phyloP scores from a whole-genome alignment of 768 basidiomycete genomes.

The Suillus americanus region DNA sequence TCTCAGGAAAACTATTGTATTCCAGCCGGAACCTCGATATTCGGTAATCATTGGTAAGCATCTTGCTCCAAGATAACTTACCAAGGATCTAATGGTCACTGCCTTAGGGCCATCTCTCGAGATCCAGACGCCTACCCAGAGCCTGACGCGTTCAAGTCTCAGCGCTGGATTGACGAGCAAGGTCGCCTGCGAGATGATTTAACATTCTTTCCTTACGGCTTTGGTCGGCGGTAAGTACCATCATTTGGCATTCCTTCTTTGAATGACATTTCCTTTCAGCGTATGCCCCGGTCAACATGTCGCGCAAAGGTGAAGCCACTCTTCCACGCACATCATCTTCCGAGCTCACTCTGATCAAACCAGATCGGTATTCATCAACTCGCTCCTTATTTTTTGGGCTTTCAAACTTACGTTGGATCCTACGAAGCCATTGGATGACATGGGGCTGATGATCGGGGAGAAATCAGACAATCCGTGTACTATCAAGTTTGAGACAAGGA shows the following conservation, averaged over 20 bases:
- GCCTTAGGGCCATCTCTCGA: neutral
- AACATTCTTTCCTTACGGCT: neutral
- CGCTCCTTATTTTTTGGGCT: neutral
- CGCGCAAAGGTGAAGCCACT: neutral
- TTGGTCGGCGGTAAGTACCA: neutral
- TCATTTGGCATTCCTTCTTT: neutral
- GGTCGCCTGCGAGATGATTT: neutral
- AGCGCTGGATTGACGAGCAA: neutral
- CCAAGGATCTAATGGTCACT: neutral
- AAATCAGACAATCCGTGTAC: neutral
- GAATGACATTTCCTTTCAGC: neutral
- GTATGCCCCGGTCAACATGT: neutral
- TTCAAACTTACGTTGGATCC: neutral
- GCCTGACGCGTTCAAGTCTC: neutral
- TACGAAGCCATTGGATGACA: neutral
- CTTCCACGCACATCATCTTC: neutral
- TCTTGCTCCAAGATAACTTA: neutral
- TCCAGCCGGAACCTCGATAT: neutral
- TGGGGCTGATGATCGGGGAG: neutral
- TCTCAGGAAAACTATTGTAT: neutral
- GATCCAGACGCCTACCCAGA: neutral
- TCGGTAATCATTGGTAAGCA: neutral
- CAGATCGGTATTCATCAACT: neutral
- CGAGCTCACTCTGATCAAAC: neutral
- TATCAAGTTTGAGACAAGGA: neutral